Base-by-base conservation (phyloP, 2,329 filamentous ascomycete species). In the Exophiala spinifera region DNA sequence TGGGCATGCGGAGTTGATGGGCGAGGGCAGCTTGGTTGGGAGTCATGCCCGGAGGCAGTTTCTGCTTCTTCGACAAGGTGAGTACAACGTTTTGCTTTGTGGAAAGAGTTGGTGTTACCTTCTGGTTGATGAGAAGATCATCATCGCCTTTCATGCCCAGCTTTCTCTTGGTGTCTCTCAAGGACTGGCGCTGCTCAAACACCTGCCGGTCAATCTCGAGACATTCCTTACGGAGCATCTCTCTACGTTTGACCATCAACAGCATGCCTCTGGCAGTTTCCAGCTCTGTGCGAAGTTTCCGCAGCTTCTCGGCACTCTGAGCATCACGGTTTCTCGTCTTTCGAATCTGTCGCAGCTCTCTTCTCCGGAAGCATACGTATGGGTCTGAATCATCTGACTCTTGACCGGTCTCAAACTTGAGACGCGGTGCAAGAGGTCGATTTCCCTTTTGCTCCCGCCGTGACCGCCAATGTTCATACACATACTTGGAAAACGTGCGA, bases 361-460 rank as follows among this genome's bases (percentile, higher is more conserved):
- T 88, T 64, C 94, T 85, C 69, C 94, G 85, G 82, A 99, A 99
- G 74, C 94, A 99, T 66, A 99, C 91, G 74, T 96, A 99, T 46
- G 94, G 94, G 73, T 99, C 94, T 65, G 89, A 84, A 69, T 99
- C 94, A 71, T 99, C 94, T 57, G 87, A 95, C 62, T 97, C 92
- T 68, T 90, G 88, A 60, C 94, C 90, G 44, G 86, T 95, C 75
- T 99, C 94, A 62, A 96, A 94, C 76, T 78, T 66, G 50, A 97
- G 83, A 19, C 77, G 79, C 6, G 90, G 84, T 67, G 91, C 87
- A 57, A 97, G 76, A 4, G 86, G 76, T 64, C 81, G 85, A 69
- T 92, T 94, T 61, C 82, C 83, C 55, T 79, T 79, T 25, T 77
- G 77, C 64, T 84, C 76, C 49, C 89, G 83, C 66, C 84, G 83